Conservation (phyloP, 2,329 filamentous ascomycete genomes). For the Verticillium dahliae region DNA sequence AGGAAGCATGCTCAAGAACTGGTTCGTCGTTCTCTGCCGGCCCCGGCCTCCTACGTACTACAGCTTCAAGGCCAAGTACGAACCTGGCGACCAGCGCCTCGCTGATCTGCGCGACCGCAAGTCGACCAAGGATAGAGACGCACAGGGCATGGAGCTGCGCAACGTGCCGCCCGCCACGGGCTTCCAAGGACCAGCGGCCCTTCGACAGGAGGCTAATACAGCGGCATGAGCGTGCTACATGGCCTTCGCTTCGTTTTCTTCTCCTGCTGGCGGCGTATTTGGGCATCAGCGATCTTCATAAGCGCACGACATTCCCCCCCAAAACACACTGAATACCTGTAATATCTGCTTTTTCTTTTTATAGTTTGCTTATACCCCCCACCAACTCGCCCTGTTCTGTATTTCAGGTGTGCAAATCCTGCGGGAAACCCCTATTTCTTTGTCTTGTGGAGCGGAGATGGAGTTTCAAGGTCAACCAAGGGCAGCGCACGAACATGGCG, state of each 20-base stretch:
- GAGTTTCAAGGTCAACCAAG: background rate
- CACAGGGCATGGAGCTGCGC: constrained; percentile 66
- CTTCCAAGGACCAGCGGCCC: constrained; percentile 48
- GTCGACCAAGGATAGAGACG: constrained; percentile 44
- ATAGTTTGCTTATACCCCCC: constrained; percentile 9
- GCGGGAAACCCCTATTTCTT: background rate
- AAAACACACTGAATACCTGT: constrained; percentile 10
- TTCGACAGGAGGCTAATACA: constrained; percentile 26
- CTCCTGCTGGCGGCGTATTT: constrained; percentile 3
- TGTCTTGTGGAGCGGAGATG: background rate
- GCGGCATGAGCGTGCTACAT: background rate
- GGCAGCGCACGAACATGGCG: background rate
- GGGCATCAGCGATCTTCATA: constrained; percentile 6
- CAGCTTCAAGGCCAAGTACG: constrained; percentile 71
- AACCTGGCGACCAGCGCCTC: constrained; percentile 79
- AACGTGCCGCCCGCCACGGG: constrained; percentile 40
- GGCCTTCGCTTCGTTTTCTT: background rate
- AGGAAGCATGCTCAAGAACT: constrained; percentile 68
- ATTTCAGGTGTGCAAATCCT: background rate
- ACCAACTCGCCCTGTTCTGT: background rate
- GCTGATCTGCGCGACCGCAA: constrained; percentile 37
- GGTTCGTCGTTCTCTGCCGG: constrained; percentile 71
- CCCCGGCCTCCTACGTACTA: constrained; percentile 86
- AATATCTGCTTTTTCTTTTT: constrained; percentile 10
- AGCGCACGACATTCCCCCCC: background rate